Percentiles rank a stretch among this genome's conserved stretches.
These are phyloP conservation scores for Acarospora socialis DNA, from an alignment of 2,329 filamentous ascomycete species.

Conservation along the genomic window DNA sequence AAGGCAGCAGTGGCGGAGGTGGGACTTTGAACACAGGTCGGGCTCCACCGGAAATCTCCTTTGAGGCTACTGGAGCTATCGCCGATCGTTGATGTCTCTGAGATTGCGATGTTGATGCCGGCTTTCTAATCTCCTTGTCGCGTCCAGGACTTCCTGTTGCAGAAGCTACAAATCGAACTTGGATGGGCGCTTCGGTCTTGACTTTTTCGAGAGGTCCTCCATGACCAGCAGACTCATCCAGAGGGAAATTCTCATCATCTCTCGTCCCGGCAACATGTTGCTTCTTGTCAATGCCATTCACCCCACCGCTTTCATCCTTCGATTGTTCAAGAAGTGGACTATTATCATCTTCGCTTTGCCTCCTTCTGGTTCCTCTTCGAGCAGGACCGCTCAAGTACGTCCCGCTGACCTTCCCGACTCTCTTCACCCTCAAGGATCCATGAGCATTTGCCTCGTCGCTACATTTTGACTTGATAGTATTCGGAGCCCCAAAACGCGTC, in stretches of 20 bases:
- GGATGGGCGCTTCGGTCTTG: no score
- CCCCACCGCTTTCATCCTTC: no score
- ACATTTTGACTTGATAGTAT: slow-evolving; percentile 2
- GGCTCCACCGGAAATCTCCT: slow-evolving; percentile 18
- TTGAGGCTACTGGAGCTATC: slow-evolving; percentile 26
- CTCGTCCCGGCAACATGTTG: no score
- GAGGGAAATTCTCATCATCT: no score
- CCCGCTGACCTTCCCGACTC: slow-evolving; percentile 59
- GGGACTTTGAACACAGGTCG: slow-evolving; percentile 46
- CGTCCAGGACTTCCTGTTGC: no score
- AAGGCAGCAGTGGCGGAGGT: slow-evolving; percentile 42
- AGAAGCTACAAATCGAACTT: no score
- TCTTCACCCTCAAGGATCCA: slow-evolving; percentile 63
- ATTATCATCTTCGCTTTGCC: slow-evolving; percentile 51
- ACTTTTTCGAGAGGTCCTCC: no score
- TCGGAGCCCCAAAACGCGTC: no score
- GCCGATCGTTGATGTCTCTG: slow-evolving; percentile 30
- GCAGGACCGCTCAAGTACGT: slow-evolving; percentile 70
- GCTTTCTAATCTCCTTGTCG: no score
- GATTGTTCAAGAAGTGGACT: slow-evolving; percentile 23
- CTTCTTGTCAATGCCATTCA: no score
- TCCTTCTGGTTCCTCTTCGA: slow-evolving; percentile 50
- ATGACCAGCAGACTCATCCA: no score
- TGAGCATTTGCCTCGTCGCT: slow-evolving; percentile 21
- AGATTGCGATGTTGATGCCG: slow-evolving; percentile 24